Evolutionary conservation across 345 rosid genomes (phyloP).

Genomic region (Gossypium thurberi): DNA sequence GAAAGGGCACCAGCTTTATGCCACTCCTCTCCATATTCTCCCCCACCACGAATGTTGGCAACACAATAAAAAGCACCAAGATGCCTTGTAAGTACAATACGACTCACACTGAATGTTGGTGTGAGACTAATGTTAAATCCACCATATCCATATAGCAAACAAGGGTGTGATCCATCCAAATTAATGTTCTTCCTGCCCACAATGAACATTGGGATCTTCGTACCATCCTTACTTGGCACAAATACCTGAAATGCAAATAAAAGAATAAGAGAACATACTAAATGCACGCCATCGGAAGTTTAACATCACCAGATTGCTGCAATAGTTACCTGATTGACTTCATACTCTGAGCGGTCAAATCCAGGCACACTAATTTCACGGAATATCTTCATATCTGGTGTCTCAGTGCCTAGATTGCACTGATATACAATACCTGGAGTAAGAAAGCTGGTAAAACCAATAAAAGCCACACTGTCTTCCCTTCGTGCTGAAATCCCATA

Average conservation of each 20-base stretch:
- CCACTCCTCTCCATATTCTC: constrained; percentile 98
- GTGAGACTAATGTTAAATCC: constrained; percentile 73
- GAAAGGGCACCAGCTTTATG: constrained; percentile 82
- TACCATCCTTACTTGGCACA: constrained; percentile 71
- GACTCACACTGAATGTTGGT: constrained; percentile 61
- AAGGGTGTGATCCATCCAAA: constrained; percentile 80
- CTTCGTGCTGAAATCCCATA: constrained; percentile 57
- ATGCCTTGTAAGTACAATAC: constrained; percentile 55
- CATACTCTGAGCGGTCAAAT: constrained; percentile 61
- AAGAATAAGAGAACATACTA: not conserved
- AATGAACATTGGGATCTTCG: constrained; percentile 70
- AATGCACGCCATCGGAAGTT: not conserved
- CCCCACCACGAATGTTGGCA: constrained; percentile 94
- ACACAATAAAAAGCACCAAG: constrained; percentile 71
- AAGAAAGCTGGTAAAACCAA: constrained; percentile 79
- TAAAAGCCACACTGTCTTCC: constrained; percentile 46
- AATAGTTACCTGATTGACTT: constrained; percentile 65
- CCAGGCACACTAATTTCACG: constrained; percentile 69
- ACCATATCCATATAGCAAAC: constrained; percentile 87
- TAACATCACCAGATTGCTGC: not conserved
- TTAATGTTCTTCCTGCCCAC: constrained; percentile 51
- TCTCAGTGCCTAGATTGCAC: constrained; percentile 47
- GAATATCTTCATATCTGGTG: constrained; percentile 61
- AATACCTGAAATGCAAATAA: constrained; percentile 47
- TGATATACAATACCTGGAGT: constrained; percentile 74